Percentiles rank a stretch among this genome's conserved stretches.
Conservation (phyloP, 2,329 filamentous ascomycete genomes). For the Ploettnerulaceae sp. region DNA sequence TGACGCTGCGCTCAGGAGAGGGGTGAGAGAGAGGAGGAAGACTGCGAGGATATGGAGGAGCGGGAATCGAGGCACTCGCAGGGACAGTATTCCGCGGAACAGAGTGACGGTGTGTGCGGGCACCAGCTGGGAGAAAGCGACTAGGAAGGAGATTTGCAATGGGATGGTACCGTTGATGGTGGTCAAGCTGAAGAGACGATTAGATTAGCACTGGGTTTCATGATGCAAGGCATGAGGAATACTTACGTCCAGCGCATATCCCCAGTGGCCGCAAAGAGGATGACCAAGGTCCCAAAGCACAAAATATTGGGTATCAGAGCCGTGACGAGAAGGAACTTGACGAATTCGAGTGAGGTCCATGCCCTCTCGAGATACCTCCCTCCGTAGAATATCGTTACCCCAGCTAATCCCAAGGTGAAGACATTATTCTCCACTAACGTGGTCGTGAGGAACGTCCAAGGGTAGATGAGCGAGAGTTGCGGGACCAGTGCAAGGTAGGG, state of each 20-base stretch:
- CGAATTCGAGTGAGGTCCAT: slow-evolving; percentile 89
- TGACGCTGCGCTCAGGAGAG: slow-evolving; percentile 62
- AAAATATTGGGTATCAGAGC: slow-evolving; percentile 76
- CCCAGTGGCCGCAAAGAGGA: slow-evolving; percentile 66
- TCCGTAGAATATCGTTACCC: slow-evolving; percentile 79
- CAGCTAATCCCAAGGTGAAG: slow-evolving; percentile 75
- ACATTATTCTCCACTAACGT: slow-evolving; percentile 91
- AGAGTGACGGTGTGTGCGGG: slow-evolving; percentile 95
- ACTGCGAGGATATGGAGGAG: slow-evolving; percentile 72
- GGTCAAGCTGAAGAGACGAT: slow-evolving; percentile 57
- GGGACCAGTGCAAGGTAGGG: slow-evolving; percentile 88
- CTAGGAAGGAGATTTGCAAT: slow-evolving; percentile 87
- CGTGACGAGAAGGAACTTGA: slow-evolving; percentile 78
- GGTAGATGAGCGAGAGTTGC: slow-evolving; percentile 76
- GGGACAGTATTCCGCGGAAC: slow-evolving; percentile 80
- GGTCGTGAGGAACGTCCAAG: slow-evolving; percentile 85
- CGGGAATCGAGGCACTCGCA: slow-evolving; percentile 71
- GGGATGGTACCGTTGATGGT: slow-evolving; percentile 85
- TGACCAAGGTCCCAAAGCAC: slow-evolving; percentile 66
- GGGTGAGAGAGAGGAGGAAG: slow-evolving; percentile 59
- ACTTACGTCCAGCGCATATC: slow-evolving; percentile 66
- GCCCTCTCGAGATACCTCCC: slow-evolving; percentile 93
- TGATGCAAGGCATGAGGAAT: slow-evolving; percentile 7
- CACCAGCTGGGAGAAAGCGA: slow-evolving; percentile 95
- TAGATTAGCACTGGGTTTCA: slow-evolving; percentile 22